Base-by-base conservation (phyloP, 73 alveolate species). In the Paramecium octaurelia region DNA sequence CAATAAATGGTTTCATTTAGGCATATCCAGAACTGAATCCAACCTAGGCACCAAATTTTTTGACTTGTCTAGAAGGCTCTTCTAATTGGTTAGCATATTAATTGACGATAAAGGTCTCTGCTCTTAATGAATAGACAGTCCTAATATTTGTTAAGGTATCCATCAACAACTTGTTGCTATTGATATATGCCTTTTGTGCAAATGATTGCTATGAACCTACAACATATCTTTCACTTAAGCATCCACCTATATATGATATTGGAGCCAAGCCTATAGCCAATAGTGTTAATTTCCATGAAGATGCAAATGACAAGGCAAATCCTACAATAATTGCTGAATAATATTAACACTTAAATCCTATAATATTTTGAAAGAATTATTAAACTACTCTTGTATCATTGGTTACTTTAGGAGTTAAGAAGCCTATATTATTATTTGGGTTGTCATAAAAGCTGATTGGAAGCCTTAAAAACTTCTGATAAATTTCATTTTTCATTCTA, bases 401-500 rank as follows among this genome's bases (percentile, higher is more conserved):
- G 36, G 93, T 54, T 6, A 86, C 34, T 48, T 86, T 69, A 34
- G 93, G 88, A 7, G 88, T 86, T 9, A 86, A 54, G 14, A 69
- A 58, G 60, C 93, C 93, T 14, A 86, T 64, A 44, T 86, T 86
- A 34, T 86, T 60, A n/a, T 86, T 86, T 57, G 59, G 59, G 16
- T 24, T 27, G 44, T 86, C 93, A 23, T 58, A 86, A 70, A 46
- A 86, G 21, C 59, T 58, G 7, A 70, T 75, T 6, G 93, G 88
- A 85, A 86, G 64, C 31, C 85, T 86, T 8, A 86, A 50, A 50
- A 86, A 38, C 3, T 86, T 86, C 35, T 31, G 31, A 23, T 58
- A 75, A 14, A 48, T 50, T 21, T 86, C 93, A 34, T 59, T 8
- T 86, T 93, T 44, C 93, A 92, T 46, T 95, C 94, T 80, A 91